Evolutionary conservation across 345 rosid species (phyloP), one percentile per base, ranked within the genome.

Genomic region (Abelmoschus esculentus): DNA sequence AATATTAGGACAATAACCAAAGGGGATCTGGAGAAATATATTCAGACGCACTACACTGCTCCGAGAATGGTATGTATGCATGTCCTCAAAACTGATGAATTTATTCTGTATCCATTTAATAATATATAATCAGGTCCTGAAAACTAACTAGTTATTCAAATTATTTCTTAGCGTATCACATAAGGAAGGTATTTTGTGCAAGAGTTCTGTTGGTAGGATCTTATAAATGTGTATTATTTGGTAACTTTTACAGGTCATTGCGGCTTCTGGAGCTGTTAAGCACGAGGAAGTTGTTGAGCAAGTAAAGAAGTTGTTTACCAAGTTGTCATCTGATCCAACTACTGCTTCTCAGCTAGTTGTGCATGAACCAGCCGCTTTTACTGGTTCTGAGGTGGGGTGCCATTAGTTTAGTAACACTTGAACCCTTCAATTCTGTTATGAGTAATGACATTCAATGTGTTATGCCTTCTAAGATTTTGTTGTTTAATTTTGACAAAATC

Each of bases 201-300:
- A 1, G 52, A 26, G 52, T 47, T 47, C 4, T 31, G 32, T 22
- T 22, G 26, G 26, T 22, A 22, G 26, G 1, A 22, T 22, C 26
- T 22, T 31, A 50, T 65, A 19, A 6, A 42, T 29, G 5, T 71
- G 8, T 3, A n/a, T 67, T 18, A 7, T 34, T 46, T 44, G 66
- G 42, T 55, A 67, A 73, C 71, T 71, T 36, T 74, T 77, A 72
- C 79, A 95, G 99, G 96, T 95, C 34, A 87, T 95, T 76, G 84
- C 89, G 71, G 98, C 97, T 77, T 81, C 97, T 72, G 99, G 99
- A 78, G 99, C 99, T 79, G 97, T 91, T 69, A 95, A 90, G 79
- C 99, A 95, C 64, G 99, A 95, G 73, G 98, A 95, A 62, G 55
- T 95, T 81, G 98, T 95, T 78, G 93, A 85, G 78, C 86, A 87